Base-by-base conservation (phyloP, 106 monocot species). In the Cymbidium sinense region DNA sequence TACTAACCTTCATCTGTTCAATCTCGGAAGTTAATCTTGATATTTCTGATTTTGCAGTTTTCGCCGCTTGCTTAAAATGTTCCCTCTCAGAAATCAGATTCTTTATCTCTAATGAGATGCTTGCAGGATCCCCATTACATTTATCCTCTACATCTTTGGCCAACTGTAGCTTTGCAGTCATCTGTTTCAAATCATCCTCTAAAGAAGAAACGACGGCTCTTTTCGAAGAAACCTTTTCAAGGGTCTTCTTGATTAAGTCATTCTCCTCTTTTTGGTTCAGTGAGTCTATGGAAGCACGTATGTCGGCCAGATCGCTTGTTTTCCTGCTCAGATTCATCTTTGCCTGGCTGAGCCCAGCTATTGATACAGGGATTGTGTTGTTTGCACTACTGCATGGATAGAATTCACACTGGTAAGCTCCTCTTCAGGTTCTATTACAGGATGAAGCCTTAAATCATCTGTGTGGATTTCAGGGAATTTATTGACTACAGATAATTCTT, bases 331-430 rank as follows among this genome's bases (percentile, higher is more conserved):
- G 81, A 77, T 88, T 96, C 67, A 85, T 2, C 82, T 94, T 96
- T 43, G 93, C 96, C 82, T 87, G 86, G 78, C 91, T 84, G 43
- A 96, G 76, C 75, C 89, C 85, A 82, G 81, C 76, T 43, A 91
- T 89, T 12, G 74, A 77, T 17, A 71, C 70, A 89, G 85, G 76
- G 86, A 85, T 83, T 82, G 86, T 8, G 79, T 86, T 36, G 65
- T 25, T 19, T 62, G 73, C 31, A 34, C 10, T 0, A 17, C 71
- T 17, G 34, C 70, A 70, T 70, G 73, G n/a, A n/a, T 10, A 4
- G 41, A 73, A 43, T 73, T 8, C n/a, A 73, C 36, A 37, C 33
- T 15, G 20, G 80, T 15, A 23, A 11, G 19, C 31, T 77, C 67
- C 37, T 79, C 86, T 35, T 87, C 81, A 27, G 29, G 7, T 51